Percentiles rank a stretch among this genome's conserved stretches.
Evolutionary conservation across 306 rosid species (phyloP).

Genomic region (Spatholobus suberectus): DNA sequence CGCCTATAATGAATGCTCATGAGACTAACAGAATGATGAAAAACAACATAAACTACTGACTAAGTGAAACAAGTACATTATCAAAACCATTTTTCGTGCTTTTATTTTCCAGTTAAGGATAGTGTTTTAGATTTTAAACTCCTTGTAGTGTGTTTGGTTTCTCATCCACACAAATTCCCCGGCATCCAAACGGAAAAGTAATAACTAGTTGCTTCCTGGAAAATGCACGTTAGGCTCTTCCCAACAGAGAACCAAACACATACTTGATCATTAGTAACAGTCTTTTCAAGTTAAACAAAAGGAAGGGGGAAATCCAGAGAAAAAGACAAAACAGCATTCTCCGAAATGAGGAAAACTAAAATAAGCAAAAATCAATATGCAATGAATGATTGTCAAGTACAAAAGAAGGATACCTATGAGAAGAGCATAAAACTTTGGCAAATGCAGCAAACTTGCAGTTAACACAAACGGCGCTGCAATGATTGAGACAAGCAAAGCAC

Average conservation of each 20-base stretch:
- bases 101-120: not conserved
- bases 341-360: not conserved
- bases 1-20: not conserved
- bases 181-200: not conserved
- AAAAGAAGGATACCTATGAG: conserved; percentile 59
- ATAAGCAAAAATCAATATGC: not conserved
- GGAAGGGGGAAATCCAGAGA: not conserved
- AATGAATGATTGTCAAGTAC: conserved; percentile 4
- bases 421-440: conserved; percentile 82
- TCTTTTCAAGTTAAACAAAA: not conserved
- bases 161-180: not conserved
- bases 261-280: not conserved
- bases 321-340: not conserved
- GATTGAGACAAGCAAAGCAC: conserved; percentile 76
- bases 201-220: not conserved
- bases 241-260: not conserved
- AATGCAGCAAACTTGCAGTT: conserved; percentile 59
- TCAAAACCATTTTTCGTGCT: not conserved
- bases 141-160: not conserved
- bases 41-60: not conserved
- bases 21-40: not conserved
- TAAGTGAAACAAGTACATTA: not conserved
- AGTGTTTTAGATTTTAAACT: conserved; percentile 10
- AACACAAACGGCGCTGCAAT: conserved; percentile 69
- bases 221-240: not conserved